These are phyloP conservation scores for Saccharum spontaneum DNA, from an alignment of 176 grass and related monocot species.

Conservation along the genomic window DNA sequence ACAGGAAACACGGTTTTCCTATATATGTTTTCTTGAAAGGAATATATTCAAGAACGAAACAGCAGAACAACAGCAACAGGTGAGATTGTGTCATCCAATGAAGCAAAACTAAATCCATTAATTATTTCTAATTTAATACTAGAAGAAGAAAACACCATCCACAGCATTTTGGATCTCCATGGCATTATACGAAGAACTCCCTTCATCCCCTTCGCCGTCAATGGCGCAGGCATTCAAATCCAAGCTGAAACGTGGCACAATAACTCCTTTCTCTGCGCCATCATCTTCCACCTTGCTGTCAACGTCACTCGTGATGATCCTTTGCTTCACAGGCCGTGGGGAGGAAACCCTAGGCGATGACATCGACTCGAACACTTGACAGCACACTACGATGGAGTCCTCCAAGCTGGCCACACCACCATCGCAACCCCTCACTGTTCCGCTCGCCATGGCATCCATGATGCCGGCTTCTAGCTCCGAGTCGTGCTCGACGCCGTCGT, in stretches of 20 bases:
- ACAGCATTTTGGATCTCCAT: slow-evolving; percentile 37
- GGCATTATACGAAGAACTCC: background rate
- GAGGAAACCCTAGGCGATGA: slow-evolving; percentile 36
- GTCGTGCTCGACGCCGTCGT: slow-evolving; percentile 28
- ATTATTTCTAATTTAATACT: slow-evolving; percentile 4
- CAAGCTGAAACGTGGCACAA: slow-evolving; percentile 29
- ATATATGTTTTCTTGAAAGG: background rate
- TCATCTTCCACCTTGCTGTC: slow-evolving; percentile 24
- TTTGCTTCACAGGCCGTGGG: slow-evolving; percentile 29
- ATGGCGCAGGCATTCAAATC: slow-evolving; percentile 47
- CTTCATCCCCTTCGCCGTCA: background rate
- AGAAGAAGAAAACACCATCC: slow-evolving; percentile 54
- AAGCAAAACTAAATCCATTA: slow-evolving; percentile 1
- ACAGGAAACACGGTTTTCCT: background rate
- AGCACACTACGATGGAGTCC: slow-evolving; percentile 65
- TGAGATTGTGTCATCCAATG: background rate
- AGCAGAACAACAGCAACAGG: background rate
- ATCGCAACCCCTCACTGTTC: slow-evolving; percentile 10
- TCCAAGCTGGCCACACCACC: slow-evolving; percentile 42
- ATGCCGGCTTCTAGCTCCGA: slow-evolving; percentile 22
- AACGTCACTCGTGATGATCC: background rate
- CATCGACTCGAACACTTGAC: slow-evolving; percentile 13
- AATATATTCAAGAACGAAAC: background rate
- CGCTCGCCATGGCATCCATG: slow-evolving; percentile 27
- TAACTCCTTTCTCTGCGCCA: background rate